A percentile compares a stretch with the other conserved stretches of the same genome.
Evolutionary conservation across 2,329 filamentous ascomycete genomes (phyloP).

Genomic region (Colletotrichum australisinense): DNA sequence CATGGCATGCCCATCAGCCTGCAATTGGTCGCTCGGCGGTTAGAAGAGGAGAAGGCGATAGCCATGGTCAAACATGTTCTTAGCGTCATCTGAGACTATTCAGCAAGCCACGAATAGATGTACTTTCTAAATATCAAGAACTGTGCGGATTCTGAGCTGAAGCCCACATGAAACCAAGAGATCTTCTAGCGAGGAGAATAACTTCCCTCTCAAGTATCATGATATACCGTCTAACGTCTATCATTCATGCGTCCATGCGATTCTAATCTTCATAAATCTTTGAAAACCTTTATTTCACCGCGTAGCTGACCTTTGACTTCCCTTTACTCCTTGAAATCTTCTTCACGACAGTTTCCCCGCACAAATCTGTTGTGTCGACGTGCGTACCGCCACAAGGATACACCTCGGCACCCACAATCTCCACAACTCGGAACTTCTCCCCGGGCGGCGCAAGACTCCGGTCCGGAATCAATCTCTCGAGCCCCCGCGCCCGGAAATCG

Average conservation of each 20-base stretch:
- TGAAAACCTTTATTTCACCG: slow-evolving; percentile 9
- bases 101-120: background rate
- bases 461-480: slow-evolving; percentile 68
- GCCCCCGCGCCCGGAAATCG: slow-evolving; percentile 65
- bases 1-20: slow-evolving; percentile 57
- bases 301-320: slow-evolving; percentile 67
- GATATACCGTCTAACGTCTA: background rate
- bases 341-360: slow-evolving; percentile 71
- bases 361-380: slow-evolving; percentile 69
- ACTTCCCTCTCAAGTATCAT: background rate
- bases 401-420: slow-evolving; percentile 74
- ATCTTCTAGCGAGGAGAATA: background rate
- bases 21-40: slow-evolving; percentile 54
- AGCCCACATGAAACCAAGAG: too few relatives aligned
- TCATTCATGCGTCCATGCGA: background rate
- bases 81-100: background rate
- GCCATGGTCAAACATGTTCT: slow-evolving; percentile 44
- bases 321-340: slow-evolving; percentile 76
- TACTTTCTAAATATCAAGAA: background rate
- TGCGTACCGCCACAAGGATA: slow-evolving; percentile 84
- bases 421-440: slow-evolving; percentile 74
- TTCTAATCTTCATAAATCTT: too few relatives aligned
- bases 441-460: slow-evolving; percentile 55
- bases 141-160: too few relatives aligned
- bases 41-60: slow-evolving; percentile 55